phyloP scores from a whole-genome alignment of 352 stramenopile species.

The Phytophthora ramorum region DNA sequence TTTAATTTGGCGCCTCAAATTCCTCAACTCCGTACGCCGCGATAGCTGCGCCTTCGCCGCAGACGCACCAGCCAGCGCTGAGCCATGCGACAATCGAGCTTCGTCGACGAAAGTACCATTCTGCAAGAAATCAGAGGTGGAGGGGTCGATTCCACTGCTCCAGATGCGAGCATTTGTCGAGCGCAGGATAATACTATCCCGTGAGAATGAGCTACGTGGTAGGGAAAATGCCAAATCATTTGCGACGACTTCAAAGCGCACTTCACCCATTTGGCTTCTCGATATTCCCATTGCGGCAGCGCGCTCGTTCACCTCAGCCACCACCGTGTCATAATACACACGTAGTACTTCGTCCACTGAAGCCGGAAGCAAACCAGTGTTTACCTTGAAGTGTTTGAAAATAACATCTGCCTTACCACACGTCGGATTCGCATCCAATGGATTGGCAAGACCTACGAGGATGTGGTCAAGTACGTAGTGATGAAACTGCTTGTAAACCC shows the following conservation, averaged over 20 bases:
- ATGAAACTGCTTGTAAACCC: conserved; percentile 88
- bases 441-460: conserved; percentile 22
- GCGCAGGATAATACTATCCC: conserved; percentile 74
- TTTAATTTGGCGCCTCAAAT: conserved; percentile 79
- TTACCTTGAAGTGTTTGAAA: conserved; percentile 44
- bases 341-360: conserved; percentile 43
- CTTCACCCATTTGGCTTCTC: conserved; percentile 18
- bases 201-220: conserved; percentile 80
- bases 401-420: conserved; percentile 37
- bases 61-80: conserved; percentile 45
- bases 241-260: conserved; percentile 71
- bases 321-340: conserved; percentile 42
- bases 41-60: conserved; percentile 66
- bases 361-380: conserved; percentile 45
- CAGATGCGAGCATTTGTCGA: conserved; percentile 80
- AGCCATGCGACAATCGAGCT: conserved; percentile 46
- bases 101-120: conserved; percentile 79
- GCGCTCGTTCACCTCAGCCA: conserved; percentile 22
- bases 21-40: conserved; percentile 67
- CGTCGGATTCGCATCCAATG: conserved; percentile 42
- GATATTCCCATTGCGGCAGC: conserved; percentile 28
- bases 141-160: conserved; percentile 69
- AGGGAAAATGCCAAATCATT: conserved; percentile 87
- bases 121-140: conserved; percentile 77
- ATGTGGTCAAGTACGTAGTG: conserved; percentile 79